phyloP scores from a whole-genome alignment of 768 basidiomycete species.

The Cystofilobasidium ferigula region DNA sequence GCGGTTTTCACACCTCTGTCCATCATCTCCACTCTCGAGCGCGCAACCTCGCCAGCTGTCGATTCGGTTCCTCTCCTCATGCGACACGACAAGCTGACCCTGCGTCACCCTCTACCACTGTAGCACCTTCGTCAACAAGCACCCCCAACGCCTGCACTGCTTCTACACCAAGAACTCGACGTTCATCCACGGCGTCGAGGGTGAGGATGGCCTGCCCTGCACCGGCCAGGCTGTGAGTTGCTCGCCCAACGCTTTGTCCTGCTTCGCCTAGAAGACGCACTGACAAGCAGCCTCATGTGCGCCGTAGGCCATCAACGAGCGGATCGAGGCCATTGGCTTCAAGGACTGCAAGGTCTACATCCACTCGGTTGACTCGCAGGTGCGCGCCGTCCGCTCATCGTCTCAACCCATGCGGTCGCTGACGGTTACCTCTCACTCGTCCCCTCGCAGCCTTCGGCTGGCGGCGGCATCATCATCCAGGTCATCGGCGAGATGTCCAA shows the following conservation, averaged over 20 bases:
- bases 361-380: conserved; percentile 91
- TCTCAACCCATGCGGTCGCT: neutral
- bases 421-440: neutral
- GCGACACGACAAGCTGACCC: neutral
- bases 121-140: conserved; percentile 89
- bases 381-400: neutral
- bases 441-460: conserved; percentile 54
- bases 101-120: neutral
- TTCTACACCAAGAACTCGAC: conserved; percentile 98
- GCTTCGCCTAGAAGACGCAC: neutral
- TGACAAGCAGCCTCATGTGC: neutral
- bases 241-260: neutral
- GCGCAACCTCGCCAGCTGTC: no score
- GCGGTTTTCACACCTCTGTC: no score
- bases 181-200: conserved; percentile 93
- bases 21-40: no score
- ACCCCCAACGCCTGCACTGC: conserved; percentile 90
- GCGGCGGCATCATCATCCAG: conserved; percentile 94
- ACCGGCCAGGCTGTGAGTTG: conserved; percentile 60
- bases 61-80: no score
- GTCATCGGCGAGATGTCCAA: conserved; percentile 99
- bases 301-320: conserved; percentile 82
- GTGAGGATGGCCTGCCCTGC: conserved; percentile 80
- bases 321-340: conserved; percentile 87
- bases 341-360: conserved; percentile 98